These are phyloP conservation scores for Poa pratensis DNA, from an alignment of 176 grass and related monocot species.

Conservation along the genomic window DNA sequence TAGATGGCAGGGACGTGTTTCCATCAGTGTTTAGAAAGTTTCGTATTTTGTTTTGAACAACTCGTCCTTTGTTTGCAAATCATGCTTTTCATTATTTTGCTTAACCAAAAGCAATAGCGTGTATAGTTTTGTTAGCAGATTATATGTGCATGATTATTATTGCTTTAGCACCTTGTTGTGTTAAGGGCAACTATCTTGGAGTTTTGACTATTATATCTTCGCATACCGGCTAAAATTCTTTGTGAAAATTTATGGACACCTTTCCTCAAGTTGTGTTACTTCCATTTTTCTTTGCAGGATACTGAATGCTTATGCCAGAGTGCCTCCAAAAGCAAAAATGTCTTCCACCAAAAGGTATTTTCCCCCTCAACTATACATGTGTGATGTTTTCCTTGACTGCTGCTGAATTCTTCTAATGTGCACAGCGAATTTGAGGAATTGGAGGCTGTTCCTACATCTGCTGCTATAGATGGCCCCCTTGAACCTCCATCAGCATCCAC, in stretches of 20 bases:
- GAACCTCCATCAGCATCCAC: constrained; percentile 54
- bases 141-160: background rate
- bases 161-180: background rate
- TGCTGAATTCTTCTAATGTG: constrained; percentile 29
- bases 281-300: constrained; percentile 57
- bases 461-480: constrained; percentile 78
- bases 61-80: background rate
- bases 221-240: background rate
- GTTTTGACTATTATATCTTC: background rate
- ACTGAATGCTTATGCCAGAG: constrained; percentile 87
- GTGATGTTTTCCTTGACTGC: constrained; percentile 6
- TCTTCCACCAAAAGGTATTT: constrained; percentile 71
- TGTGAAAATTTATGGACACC: background rate
- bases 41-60: background rate
- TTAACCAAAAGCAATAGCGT: background rate
- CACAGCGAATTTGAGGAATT: constrained; percentile 83
- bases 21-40: background rate
- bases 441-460: constrained; percentile 75
- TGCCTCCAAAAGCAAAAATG: constrained; percentile 83
- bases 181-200: background rate
- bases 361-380: background rate
- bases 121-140: background rate
- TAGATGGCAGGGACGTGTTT: background rate
- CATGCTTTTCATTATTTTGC: background rate
- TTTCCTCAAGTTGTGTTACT: background rate